Evolutionary conservation across 2,329 filamentous ascomycete species (phyloP).

Genomic region (Lachnellula hyalina): DNA sequence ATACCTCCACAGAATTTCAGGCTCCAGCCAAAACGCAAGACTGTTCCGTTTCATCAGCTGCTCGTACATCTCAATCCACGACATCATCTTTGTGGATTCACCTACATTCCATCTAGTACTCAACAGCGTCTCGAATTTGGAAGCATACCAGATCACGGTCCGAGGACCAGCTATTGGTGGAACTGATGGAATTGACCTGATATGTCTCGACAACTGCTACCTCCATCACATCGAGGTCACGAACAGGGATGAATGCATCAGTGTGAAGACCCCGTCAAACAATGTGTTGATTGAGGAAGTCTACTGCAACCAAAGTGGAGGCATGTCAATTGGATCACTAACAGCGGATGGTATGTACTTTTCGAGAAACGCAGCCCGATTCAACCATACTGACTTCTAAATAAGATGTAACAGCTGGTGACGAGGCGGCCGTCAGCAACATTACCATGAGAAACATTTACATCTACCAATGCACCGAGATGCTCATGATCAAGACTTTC

Average conservation of each 20-base stretch:
- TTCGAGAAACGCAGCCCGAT: not conserved
- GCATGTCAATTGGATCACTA: conserved; percentile 34
- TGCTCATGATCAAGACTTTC: conserved; percentile 37
- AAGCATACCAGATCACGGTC: conserved; percentile 35
- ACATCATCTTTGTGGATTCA: conserved; percentile 31
- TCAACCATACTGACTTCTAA: not conserved
- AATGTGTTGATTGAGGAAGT: conserved; percentile 33
- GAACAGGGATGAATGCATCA: conserved; percentile 36
- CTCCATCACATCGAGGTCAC: conserved; percentile 35
- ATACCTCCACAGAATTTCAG: conserved; percentile 29
- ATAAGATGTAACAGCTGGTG: not conserved
- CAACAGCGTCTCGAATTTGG: conserved; percentile 33
- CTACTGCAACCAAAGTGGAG: conserved; percentile 35
- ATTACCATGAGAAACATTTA: conserved; percentile 31
- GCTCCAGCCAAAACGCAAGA: conserved; percentile 25
- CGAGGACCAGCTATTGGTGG: conserved; percentile 34
- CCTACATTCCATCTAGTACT: conserved; percentile 36
- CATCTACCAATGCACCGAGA: conserved; percentile 33
- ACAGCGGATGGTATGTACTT: conserved; percentile 15
- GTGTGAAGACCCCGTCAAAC: conserved; percentile 34
- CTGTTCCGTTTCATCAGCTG: conserved; percentile 21
- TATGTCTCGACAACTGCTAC: conserved; percentile 33
- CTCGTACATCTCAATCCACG: conserved; percentile 26
- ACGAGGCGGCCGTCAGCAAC: conserved; percentile 11
- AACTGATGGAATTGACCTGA: conserved; percentile 35